A percentile compares a stretch with the other conserved stretches of the same genome.
These are phyloP conservation scores for Suhomyces ambrosiae DNA, from an alignment of 1,139 yeast species.

Conservation along the genomic window DNA sequence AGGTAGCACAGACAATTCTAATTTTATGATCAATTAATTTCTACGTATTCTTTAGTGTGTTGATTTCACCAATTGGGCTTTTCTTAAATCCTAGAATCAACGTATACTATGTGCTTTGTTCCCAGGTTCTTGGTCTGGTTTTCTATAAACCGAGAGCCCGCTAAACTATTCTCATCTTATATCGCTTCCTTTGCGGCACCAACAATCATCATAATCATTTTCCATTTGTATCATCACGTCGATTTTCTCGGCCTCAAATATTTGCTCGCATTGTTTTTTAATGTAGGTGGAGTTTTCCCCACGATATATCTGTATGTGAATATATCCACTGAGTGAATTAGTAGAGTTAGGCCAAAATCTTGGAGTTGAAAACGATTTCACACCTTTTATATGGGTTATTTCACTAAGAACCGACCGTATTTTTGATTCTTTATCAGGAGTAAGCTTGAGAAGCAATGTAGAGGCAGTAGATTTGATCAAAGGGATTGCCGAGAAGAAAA, in stretches of 20 bases:
- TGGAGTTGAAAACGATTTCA: slow-evolving; percentile 83
- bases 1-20: too few relatives aligned
- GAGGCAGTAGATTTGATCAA: slow-evolving; percentile 78
- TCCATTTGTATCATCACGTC: slow-evolving; percentile 64
- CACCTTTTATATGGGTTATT: slow-evolving; percentile 71
- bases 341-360: slow-evolving; percentile 81
- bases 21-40: too few relatives aligned
- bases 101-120: too few relatives aligned
- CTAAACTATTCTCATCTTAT: background rate
- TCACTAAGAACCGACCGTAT: slow-evolving; percentile 68
- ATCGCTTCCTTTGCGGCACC: slow-evolving; percentile 46
- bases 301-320: slow-evolving; percentile 68
- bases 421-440: slow-evolving; percentile 54
- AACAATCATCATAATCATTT: slow-evolving; percentile 57
- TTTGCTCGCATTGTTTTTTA: slow-evolving; percentile 60
- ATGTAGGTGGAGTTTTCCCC: slow-evolving; percentile 69
- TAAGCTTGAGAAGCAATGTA: slow-evolving; percentile 65
- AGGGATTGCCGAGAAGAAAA: slow-evolving; percentile 82
- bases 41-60: too few relatives aligned
- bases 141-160: too few relatives aligned
- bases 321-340: slow-evolving; percentile 49
- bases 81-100: too few relatives aligned
- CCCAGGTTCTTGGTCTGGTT: too few relatives aligned
- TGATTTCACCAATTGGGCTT: too few relatives aligned
- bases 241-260: slow-evolving; percentile 35